Evolutionary conservation across 805 yeast genomes (phyloP).

Genomic region (Nakazawaea wickerhamii): DNA sequence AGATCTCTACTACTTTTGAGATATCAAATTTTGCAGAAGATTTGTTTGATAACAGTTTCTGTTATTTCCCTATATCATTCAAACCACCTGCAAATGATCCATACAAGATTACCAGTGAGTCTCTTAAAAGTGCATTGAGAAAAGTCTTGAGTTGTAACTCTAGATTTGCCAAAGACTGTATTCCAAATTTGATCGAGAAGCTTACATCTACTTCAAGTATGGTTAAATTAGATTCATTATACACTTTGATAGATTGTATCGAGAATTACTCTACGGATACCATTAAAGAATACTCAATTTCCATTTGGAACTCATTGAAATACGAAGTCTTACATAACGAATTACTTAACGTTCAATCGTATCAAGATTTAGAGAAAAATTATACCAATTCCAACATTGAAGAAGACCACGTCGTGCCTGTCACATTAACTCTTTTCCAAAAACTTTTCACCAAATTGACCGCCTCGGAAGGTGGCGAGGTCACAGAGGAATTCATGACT

Average conservation of each 20-base stretch:
- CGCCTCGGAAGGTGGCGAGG: conserved; percentile 17
- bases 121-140: conserved; percentile 60
- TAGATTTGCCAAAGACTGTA: conserved; percentile 62
- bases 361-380: conserved; percentile 22
- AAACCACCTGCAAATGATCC: conserved; percentile 89
- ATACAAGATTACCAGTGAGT: conserved; percentile 70
- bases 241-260: conserved; percentile 55
- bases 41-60: conserved; percentile 81
- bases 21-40: conserved; percentile 49
- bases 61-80: conserved; percentile 95
- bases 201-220: conserved; percentile 67
- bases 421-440: conserved; percentile 39
- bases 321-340: conserved; percentile 84
- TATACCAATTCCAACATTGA: conserved; percentile 27
- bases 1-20: conserved; percentile 38
- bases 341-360: conserved; percentile 26
- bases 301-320: conserved; percentile 83
- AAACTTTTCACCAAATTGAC: conserved; percentile 36
- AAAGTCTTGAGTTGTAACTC: conserved; percentile 56
- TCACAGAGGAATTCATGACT: conserved; percentile 18
- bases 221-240: conserved; percentile 70
- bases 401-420: conserved; percentile 29
- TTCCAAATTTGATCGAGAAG: conserved; percentile 76
- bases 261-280: conserved; percentile 43
- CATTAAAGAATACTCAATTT: conserved; percentile 57